Base-by-base conservation (phyloP, 2,329 filamentous ascomycete species). In the Ophiostoma perfectum region DNA sequence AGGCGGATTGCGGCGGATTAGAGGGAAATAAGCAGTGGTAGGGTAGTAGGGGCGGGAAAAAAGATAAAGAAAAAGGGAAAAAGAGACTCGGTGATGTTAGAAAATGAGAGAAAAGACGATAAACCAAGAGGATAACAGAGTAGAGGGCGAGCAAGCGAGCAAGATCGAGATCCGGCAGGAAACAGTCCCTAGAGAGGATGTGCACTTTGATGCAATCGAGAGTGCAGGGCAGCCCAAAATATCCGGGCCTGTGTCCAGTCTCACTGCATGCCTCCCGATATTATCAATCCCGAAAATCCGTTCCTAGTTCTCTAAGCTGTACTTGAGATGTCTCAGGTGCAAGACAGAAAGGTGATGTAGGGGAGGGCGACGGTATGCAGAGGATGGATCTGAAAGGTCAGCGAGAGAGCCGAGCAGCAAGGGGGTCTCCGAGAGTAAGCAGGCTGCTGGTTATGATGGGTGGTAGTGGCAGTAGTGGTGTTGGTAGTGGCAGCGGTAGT, bases 211-310 rank as follows among this genome's bases (percentile, higher is more conserved):
- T 18, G 27, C 55, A 60, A 60, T 38, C 27, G 5, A 39, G 11
- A 12, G 38, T 63, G 38, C 60, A 63, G 38, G 0, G 27, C 60
- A 63, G 60, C 38, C 39, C 36, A 41, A 68, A 66, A 38, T 44
- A 64, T 69, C 41, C 68, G 44, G 63, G 39, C 44, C 52, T 27
- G 52, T 49, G 58, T 67, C 68, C 69, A 65, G 69, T 71, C 66
- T 70, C 69, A 70, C 68, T 68, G 70, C 70, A 71, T 70, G 67
- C 66, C 68, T 47, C 16, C 66, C 66, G 69, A 67, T 69, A 70
- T 70, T 55, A 60, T 64, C 52, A 67, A 65, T 64, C 49, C 69
- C 67, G 67, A 69, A 66, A 47, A 16, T 38, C 63, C 66, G 66
- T 66, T 67, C 44, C 45, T 7, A 38, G 18, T 36, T 52, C 49